Evolutionary conservation across 2,329 filamentous ascomycete species (phyloP), one percentile per base, ranked within the genome.

Genomic region (Ophiostoma ulmi): DNA sequence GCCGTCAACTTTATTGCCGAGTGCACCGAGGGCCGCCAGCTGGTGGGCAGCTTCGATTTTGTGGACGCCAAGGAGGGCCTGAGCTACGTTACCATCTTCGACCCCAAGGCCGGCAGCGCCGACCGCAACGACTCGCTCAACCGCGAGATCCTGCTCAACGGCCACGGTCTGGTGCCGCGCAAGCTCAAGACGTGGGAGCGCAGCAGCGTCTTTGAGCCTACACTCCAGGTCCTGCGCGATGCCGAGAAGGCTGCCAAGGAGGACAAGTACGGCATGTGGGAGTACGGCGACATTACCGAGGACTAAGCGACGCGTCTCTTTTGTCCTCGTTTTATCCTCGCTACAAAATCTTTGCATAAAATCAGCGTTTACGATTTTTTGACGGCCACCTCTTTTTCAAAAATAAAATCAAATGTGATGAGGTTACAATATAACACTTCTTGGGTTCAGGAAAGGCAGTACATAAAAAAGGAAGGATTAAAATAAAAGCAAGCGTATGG

Each of bases 281-380:
- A 99, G 86, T 99, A 98, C 80, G 95, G 95, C 75, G 95, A 98
- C 79, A 85, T 97, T 77, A 97, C 93, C 17, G 94, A 97, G 83
- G 93, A 97, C 77, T 93, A 88, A 39, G 14, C 63, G 61, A n/a
- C 13, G 44, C 44, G 3, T 58, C 11, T 10, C 22, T 17, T 31
- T 58, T 26, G 22, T 13, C 26, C 52, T 55, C 48, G 10, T 17
- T 31, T 58, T 26, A 31, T 13, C 26, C 52, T 55, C 48, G 10
- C 17, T 48, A 48, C 44, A 7, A 48, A 48, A 48, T 20, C 31
- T 48, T 48, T 48, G 44, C n/a, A 48, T 48, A 58, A 58, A 58
- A 58, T 26, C 52, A 58, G 22, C 52, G 52, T 13, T 58, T 58
- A 58, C 52, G 52, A 58, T 11, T 44, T 31, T 22, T 58, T 58